phyloP scores from a whole-genome alignment of 2,329 filamentous ascomycete genomes.

The Cytospora piceae region DNA sequence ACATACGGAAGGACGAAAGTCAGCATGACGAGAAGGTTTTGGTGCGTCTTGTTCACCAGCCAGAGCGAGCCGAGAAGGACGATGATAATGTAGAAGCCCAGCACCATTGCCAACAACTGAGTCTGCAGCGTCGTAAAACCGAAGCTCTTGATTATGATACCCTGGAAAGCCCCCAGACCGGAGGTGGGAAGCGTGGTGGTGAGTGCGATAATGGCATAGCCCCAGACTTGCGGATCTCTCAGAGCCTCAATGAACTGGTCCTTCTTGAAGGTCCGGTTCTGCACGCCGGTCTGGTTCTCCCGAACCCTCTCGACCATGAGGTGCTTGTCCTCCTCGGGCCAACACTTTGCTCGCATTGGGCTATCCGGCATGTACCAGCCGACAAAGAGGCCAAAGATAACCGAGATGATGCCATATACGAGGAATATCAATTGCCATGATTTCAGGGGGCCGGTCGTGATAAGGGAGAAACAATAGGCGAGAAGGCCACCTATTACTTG shows the following conservation, averaged over 20 bases:
- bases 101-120: constrained; percentile 74
- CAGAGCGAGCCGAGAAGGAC: constrained; percentile 69
- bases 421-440: constrained; percentile 74
- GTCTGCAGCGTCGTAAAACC: constrained; percentile 69
- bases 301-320: constrained; percentile 65
- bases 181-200: constrained; percentile 75
- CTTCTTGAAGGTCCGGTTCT: constrained; percentile 55
- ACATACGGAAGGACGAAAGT: constrained; percentile 67
- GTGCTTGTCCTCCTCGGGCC: constrained; percentile 66
- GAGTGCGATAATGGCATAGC: constrained; percentile 67
- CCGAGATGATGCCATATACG: constrained; percentile 64
- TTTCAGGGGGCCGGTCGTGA: constrained; percentile 55
- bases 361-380: constrained; percentile 68
- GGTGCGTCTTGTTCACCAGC: constrained; percentile 69
- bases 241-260: constrained; percentile 56
- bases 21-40: constrained; percentile 70
- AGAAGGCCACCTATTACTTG: constrained; percentile 74
- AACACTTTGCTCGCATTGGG: constrained; percentile 73
- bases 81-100: constrained; percentile 74
- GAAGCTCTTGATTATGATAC: constrained; percentile 74
- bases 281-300: constrained; percentile 63
- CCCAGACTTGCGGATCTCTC: constrained; percentile 68
- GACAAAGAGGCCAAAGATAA: constrained; percentile 68
- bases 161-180: constrained; percentile 73
- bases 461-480: constrained; percentile 65